phyloP scores from a whole-genome alignment of 805 yeast genomes.

The Kuraishia piskuri region DNA sequence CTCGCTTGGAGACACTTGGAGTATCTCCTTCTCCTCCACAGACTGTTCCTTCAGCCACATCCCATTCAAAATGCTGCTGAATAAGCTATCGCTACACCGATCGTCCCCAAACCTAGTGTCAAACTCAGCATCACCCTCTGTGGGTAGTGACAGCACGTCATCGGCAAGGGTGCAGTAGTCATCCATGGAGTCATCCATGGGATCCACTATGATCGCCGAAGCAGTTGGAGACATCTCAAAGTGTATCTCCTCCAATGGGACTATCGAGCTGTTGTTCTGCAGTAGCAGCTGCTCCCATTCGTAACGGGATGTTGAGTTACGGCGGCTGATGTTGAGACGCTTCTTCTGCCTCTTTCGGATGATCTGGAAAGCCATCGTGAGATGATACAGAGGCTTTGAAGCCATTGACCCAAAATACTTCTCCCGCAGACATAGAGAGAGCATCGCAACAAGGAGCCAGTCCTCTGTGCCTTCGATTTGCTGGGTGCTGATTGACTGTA shows the following conservation, averaged over 20 bases:
- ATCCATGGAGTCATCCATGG: neutral
- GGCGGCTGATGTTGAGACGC: slow-evolving; percentile 5
- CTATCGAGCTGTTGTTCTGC: neutral
- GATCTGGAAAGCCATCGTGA: slow-evolving; percentile 26
- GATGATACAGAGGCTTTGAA: slow-evolving; percentile 21
- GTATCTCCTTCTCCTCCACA: neutral
- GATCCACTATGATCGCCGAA: neutral
- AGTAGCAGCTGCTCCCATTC: neutral
- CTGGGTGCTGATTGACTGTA: slow-evolving; percentile 14
- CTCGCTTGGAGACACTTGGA: slow-evolving; percentile 15
- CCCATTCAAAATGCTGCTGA: neutral
- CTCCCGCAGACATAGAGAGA: slow-evolving; percentile 29
- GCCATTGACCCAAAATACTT: slow-evolving; percentile 21
- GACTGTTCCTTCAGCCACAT: neutral
- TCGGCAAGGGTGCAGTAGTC: neutral
- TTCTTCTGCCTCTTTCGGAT: slow-evolving; percentile 19
- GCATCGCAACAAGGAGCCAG: slow-evolving; percentile 32
- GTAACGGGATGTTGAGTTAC: slow-evolving; percentile 2
- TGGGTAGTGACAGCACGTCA: neutral
- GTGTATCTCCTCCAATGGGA: neutral
- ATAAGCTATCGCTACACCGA: slow-evolving; percentile 1
- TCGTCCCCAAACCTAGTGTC: neutral
- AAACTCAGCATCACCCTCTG: neutral
- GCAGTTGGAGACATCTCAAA: neutral
- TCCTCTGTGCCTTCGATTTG: slow-evolving; percentile 22